These are phyloP conservation scores for Peniophora sp. DNA, from an alignment of 1,284 basidiomycete genomes.

Conservation along the genomic window DNA sequence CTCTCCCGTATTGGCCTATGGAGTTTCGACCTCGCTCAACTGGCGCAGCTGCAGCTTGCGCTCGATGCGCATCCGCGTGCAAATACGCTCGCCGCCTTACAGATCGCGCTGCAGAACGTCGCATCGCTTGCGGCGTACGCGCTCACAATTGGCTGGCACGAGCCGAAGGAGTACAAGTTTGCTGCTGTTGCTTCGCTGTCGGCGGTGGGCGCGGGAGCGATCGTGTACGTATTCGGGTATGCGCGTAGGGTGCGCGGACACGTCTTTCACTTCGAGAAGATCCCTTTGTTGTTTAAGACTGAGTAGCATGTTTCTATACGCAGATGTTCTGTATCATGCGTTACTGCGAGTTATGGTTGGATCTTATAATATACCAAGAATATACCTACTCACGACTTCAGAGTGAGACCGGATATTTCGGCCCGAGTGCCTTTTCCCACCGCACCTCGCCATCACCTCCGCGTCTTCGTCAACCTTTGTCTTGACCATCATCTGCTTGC, in stretches of 20 bases:
- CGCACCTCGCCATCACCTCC: no score
- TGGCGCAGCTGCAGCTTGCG: constrained; percentile 37
- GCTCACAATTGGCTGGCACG: constrained; percentile 19
- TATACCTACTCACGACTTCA: no score
- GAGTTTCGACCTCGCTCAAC: constrained; percentile 43
- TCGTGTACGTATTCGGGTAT: constrained; percentile 14
- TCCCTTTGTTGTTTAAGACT: no score
- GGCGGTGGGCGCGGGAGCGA: constrained; percentile 17
- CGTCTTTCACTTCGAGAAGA: constrained; percentile 1
- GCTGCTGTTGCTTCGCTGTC: constrained; percentile 20
- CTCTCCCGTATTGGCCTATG: constrained; percentile 41
- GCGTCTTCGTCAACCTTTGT: no score
- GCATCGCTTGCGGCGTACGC: constrained; percentile 13
- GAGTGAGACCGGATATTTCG: no score
- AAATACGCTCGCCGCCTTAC: constrained; percentile 26
- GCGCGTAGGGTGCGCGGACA: constrained; percentile 2
- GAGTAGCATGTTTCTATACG: no score
- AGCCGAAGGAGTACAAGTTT: constrained; percentile 21
- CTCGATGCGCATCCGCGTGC: constrained; percentile 32
- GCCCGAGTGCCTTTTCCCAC: no score
- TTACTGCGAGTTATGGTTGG: no score
- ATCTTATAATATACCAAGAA: no score
- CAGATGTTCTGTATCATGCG: no score
- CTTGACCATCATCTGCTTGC: no score
- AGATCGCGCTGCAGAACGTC: constrained; percentile 20